Evolutionary conservation across 305 asterid genomes (phyloP).

Genomic region (Solanum aculeatissimum): DNA sequence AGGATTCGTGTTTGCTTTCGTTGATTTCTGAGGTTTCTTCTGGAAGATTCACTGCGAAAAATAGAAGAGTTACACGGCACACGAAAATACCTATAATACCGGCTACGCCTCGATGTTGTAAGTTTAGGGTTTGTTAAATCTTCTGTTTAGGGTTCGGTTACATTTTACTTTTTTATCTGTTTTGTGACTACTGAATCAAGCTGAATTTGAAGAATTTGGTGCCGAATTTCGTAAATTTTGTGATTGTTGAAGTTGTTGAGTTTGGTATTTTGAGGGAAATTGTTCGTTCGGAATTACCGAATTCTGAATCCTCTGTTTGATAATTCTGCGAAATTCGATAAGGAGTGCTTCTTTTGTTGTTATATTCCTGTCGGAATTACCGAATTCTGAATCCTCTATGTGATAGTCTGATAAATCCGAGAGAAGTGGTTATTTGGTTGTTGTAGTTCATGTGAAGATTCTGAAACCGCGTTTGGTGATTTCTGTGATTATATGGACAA

Average conservation of each 20-base stretch:
- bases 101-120: constrained; percentile 47
- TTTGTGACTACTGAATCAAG: constrained; percentile 1
- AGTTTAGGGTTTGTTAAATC: constrained; percentile 48
- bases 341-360: neutral
- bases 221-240: neutral
- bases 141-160: constrained; percentile 25
- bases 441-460: constrained; percentile 5
- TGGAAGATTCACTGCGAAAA: constrained; percentile 48
- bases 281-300: neutral
- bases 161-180: neutral
- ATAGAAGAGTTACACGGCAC: constrained; percentile 47
- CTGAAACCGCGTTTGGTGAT: neutral
- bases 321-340: neutral
- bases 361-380: neutral
- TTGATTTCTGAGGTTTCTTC: constrained; percentile 29
- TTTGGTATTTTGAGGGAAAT: neutral
- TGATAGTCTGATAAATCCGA: neutral
- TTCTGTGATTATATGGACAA: neutral
- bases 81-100: constrained; percentile 44
- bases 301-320: neutral
- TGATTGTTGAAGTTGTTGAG: neutral
- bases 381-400: neutral
- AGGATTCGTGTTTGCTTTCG: constrained; percentile 28
- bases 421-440: neutral
- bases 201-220: neutral